phyloP scores from a whole-genome alignment of 202 grass and related monocot species.

The Dendrocalamus latiflorus region DNA sequence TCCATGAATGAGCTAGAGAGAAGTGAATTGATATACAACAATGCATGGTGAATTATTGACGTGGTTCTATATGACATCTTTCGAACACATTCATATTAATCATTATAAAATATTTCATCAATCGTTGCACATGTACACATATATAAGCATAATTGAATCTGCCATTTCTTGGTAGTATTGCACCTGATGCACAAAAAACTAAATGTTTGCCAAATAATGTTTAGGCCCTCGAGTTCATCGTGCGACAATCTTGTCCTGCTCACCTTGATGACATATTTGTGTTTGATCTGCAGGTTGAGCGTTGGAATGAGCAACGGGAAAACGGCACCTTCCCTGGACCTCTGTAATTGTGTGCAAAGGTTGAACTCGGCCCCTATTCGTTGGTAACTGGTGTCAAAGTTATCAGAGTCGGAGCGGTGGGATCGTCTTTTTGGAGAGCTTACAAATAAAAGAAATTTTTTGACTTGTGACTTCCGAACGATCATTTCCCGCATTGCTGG shows the following conservation, averaged over 20 bases:
- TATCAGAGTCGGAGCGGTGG: conserved; percentile 20
- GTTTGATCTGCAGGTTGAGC: conserved; percentile 60
- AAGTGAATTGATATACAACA: neutral
- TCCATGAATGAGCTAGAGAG: neutral
- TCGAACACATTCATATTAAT: no score
- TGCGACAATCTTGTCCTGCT: no score
- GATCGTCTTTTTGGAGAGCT: conserved; percentile 22
- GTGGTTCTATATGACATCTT: no score
- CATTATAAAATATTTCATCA: no score
- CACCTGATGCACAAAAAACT: no score
- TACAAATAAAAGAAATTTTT: conserved; percentile 40
- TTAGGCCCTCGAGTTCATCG: no score
- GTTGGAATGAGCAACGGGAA: conserved; percentile 90
- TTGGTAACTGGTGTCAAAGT: conserved; percentile 17
- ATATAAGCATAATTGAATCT: no score
- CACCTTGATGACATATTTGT: no score
- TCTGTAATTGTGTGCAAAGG: conserved; percentile 33
- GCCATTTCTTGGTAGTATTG: no score
- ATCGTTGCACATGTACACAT: no score
- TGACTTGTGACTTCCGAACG: neutral
- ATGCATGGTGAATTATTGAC: no score
- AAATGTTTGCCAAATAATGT: no score
- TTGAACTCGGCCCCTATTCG: neutral
- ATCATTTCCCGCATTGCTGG: conserved; percentile 5
- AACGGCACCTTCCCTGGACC: conserved; percentile 94